phyloP scores from a whole-genome alignment of 192 early-diverging fungal species.

The Backusella macrospora region DNA sequence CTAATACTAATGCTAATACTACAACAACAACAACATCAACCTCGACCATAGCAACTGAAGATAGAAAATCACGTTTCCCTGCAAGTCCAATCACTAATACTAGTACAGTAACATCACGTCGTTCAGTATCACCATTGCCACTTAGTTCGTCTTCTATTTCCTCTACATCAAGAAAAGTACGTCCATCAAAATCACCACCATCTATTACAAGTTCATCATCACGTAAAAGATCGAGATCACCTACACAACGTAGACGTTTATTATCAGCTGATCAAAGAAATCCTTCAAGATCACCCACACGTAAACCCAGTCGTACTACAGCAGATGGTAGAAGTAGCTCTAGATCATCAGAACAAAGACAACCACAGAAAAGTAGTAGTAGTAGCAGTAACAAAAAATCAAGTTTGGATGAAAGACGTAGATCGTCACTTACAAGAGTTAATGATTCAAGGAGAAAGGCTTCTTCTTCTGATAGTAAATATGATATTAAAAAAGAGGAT shows the following conservation, averaged over 20 bases:
- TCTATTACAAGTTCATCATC: not conserved
- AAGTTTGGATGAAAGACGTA: not conserved
- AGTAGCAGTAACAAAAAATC: too few relatives aligned
- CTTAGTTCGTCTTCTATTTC: too few relatives aligned
- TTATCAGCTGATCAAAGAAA: not conserved
- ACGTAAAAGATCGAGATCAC: not conserved
- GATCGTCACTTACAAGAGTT: not conserved
- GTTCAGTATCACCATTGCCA: not conserved
- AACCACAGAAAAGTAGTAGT: too few relatives aligned
- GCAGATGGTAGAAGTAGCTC: not conserved
- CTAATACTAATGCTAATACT: too few relatives aligned
- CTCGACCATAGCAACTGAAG: not conserved
- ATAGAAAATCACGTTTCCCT: not conserved
- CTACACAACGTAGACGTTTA: not conserved
- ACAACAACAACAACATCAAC: not conserved
- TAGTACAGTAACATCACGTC: not conserved
- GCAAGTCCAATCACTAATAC: not conserved
- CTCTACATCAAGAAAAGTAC: too few relatives aligned
- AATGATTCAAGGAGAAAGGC: not conserved
- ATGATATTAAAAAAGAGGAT: too few relatives aligned
- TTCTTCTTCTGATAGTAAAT: too few relatives aligned
- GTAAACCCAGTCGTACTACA: not conserved
- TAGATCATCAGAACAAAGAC: not conserved
- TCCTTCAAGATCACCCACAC: not conserved
- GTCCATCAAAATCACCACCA: too few relatives aligned